Evolutionary conservation across 208 protist species (phyloP).

Genomic region (Leishmania turanica): DNA sequence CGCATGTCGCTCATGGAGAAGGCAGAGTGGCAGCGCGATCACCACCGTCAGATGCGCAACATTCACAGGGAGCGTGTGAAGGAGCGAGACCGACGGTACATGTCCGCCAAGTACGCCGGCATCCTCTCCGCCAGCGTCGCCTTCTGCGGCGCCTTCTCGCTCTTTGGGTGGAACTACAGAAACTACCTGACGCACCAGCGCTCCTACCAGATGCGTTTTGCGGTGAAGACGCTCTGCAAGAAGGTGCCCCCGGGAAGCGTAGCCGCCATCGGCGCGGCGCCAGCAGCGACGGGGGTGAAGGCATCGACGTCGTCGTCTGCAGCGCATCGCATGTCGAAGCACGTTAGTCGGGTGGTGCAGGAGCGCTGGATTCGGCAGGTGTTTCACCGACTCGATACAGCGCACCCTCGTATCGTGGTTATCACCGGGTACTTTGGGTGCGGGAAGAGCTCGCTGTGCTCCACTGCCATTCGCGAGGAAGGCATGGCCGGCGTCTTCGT

Average conservation of each 20-base stretch:
- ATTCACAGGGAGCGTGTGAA: constrained; percentile 87
- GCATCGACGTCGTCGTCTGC: not conserved
- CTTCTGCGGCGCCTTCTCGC: constrained; percentile 76
- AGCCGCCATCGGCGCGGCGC: not conserved
- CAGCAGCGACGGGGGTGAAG: not conserved
- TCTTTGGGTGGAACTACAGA: constrained; percentile 92
- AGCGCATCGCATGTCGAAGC: constrained; percentile 13
- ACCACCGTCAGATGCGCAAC: constrained; percentile 81
- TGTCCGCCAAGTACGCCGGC: constrained; percentile 88
- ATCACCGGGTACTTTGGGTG: constrained; percentile 75
- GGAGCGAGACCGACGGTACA: constrained; percentile 81
- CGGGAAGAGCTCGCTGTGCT: constrained; percentile 70
- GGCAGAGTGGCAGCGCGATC: constrained; percentile 89
- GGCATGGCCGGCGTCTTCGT: constrained; percentile 76
- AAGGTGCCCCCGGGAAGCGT: constrained; percentile 18
- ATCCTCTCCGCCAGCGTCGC: constrained; percentile 86
- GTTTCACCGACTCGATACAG: constrained; percentile 46
- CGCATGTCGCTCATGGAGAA: constrained; percentile 88
- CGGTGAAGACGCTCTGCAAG: constrained; percentile 49
- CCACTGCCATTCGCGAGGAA: constrained; percentile 57
- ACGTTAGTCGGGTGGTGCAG: constrained; percentile 31
- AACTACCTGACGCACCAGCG: constrained; percentile 88
- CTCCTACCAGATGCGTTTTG: constrained; percentile 74
- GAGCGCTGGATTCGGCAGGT: constrained; percentile 55
- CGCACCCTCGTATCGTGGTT: constrained; percentile 63